phyloP scores from a whole-genome alignment of 148 eudicot species.

The Dysphania ambrosioides region DNA sequence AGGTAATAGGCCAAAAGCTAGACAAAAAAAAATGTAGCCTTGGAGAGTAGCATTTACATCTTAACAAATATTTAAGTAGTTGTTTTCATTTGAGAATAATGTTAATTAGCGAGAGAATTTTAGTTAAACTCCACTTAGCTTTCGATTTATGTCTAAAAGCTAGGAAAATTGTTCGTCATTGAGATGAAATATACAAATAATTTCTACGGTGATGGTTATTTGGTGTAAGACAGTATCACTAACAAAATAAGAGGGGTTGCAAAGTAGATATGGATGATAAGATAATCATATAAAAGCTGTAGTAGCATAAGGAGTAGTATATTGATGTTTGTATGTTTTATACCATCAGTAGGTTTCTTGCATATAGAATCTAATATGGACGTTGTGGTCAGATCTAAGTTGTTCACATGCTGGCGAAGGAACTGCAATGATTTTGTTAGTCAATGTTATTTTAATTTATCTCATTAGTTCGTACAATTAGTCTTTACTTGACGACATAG shows the following conservation, averaged over 20 bases:
- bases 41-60: too few relatives aligned
- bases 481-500: background rate
- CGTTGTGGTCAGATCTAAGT: constrained; percentile 3
- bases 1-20: too few relatives aligned
- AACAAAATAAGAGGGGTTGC: background rate
- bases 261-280: background rate
- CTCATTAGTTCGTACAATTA: background rate
- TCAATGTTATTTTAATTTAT: background rate
- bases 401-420: constrained; percentile 21
- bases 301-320: background rate
- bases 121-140: too few relatives aligned
- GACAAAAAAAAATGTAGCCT: too few relatives aligned
- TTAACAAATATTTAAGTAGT: too few relatives aligned
- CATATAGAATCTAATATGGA: constrained; percentile 25
- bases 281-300: background rate
- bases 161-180: too few relatives aligned
- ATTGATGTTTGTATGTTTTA: constrained; percentile 20
- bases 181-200: background rate
- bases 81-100: too few relatives aligned
- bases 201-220: background rate
- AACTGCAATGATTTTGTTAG: background rate
- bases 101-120: too few relatives aligned
- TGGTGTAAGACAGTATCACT: background rate
- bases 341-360: constrained; percentile 20
- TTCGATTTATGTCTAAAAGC: too few relatives aligned